Evolutionary conservation across 129 eudicot species (phyloP).

Genomic region (Helianthus tuberosus): DNA sequence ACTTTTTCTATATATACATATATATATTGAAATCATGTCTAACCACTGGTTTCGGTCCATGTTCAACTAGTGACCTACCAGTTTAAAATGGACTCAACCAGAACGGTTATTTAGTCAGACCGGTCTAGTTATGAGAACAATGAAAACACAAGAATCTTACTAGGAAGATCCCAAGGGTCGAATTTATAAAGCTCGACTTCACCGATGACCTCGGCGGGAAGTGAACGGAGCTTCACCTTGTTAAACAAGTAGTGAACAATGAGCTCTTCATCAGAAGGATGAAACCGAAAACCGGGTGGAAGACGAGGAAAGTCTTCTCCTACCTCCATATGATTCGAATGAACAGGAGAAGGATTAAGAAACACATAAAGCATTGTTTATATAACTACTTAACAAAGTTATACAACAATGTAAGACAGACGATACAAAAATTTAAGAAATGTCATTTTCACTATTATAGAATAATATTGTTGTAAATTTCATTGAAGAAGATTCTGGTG

Average conservation of each 20-base stretch:
- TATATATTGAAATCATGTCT: too few relatives aligned
- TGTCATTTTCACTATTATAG: slow-evolving; percentile 24
- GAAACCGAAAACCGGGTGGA: slow-evolving; percentile 73
- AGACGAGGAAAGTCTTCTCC: slow-evolving; percentile 28
- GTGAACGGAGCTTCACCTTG: slow-evolving; percentile 43
- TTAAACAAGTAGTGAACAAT: slow-evolving; percentile 51
- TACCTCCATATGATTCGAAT: slow-evolving; percentile 32
- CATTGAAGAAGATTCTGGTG: slow-evolving; percentile 33
- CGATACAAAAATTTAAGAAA: slow-evolving; percentile 20
- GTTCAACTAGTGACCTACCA: too few relatives aligned
- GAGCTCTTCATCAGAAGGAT: slow-evolving; percentile 75
- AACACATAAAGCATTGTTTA: slow-evolving; percentile 14
- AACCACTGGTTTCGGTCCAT: too few relatives aligned
- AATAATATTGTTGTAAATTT: not conserved
- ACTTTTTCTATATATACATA: too few relatives aligned
- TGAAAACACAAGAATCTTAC: slow-evolving; percentile 34
- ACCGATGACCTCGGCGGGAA: slow-evolving; percentile 50
- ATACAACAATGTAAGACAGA: slow-evolving; percentile 15
- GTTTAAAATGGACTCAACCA: too few relatives aligned
- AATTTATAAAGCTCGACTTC: slow-evolving; percentile 66
- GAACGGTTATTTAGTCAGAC: too few relatives aligned
- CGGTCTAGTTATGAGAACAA: not conserved
- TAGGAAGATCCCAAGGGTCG: slow-evolving; percentile 75
- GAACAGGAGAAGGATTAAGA: slow-evolving; percentile 16
- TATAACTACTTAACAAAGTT: not conserved